phyloP scores from a whole-genome alignment of 2,329 filamentous ascomycete genomes.

The Madurella mycetomatis region DNA sequence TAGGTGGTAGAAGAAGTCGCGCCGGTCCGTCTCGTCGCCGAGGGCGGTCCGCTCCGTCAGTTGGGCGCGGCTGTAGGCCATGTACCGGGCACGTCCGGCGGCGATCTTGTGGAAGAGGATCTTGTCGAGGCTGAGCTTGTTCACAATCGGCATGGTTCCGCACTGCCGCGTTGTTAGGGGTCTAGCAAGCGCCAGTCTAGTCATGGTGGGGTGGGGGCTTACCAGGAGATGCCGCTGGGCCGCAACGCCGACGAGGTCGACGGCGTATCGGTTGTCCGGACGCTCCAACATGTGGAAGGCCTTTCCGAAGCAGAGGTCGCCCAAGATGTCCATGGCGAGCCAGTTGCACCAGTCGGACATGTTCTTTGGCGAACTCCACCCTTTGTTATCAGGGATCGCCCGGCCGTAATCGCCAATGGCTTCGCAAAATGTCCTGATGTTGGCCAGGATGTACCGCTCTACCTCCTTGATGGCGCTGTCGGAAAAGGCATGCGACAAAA shows the following conservation, averaged over 20 bases:
- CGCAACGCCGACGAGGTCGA: conserved; percentile 62
- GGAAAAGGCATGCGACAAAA: conserved; percentile 68
- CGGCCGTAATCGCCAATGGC: conserved; percentile 44
- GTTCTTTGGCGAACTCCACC: conserved; percentile 55
- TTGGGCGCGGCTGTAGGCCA: conserved; percentile 65
- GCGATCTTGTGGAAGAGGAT: conserved; percentile 64
- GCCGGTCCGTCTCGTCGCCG: conserved; percentile 61
- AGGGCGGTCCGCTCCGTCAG: conserved; percentile 62
- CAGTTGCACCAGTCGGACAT: conserved; percentile 62
- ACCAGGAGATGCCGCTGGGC: conserved; percentile 66
- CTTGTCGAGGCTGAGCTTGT: conserved; percentile 62
- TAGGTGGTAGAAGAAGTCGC: conserved; percentile 73
- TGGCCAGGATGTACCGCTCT: conserved; percentile 62
- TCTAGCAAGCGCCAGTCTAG: background rate
- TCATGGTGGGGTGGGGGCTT: conserved; percentile 30
- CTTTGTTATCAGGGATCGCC: conserved; percentile 42
- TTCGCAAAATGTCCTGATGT: conserved; percentile 63
- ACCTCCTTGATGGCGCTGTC: conserved; percentile 63
- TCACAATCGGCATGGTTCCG: conserved; percentile 66
- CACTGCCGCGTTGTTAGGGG: conserved; percentile 43
- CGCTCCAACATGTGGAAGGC: conserved; percentile 58
- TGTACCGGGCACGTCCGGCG: conserved; percentile 62
- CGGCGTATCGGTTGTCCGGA: conserved; percentile 59
- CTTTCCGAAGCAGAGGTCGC: conserved; percentile 58
- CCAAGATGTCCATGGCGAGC: conserved; percentile 59